phyloP scores from a whole-genome alignment of 352 stramenopile genomes.

The Phytopythium vexans region DNA sequence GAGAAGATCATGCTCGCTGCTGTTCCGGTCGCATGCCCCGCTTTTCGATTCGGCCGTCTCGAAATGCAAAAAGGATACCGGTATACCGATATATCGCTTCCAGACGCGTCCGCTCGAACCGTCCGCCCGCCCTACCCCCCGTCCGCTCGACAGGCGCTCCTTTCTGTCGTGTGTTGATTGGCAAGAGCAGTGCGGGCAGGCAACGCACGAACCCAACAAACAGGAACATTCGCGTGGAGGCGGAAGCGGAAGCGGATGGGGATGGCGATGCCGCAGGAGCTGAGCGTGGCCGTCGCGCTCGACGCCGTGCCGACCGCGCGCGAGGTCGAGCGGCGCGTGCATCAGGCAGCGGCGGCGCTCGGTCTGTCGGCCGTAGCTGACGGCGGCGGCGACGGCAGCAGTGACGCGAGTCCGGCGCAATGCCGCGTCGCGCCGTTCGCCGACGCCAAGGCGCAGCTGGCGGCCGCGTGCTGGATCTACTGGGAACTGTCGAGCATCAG shows the following conservation, averaged over 20 bases:
- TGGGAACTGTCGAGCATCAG: constrained; percentile 31
- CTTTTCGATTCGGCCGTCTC: neutral
- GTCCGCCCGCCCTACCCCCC: no score
- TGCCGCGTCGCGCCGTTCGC: constrained; percentile 25
- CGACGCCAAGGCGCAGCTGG: constrained; percentile 43
- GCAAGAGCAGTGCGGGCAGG: neutral
- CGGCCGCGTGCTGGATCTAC: constrained; percentile 47
- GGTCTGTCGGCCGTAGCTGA: no score
- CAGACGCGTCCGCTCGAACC: neutral
- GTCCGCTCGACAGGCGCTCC: neutral
- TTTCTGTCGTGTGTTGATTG: constrained; percentile 8
- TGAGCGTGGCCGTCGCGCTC: constrained; percentile 21
- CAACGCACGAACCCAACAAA: constrained; percentile 1
- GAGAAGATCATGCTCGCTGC: constrained; percentile 83
- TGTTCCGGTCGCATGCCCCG: neutral
- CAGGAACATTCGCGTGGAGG: neutral
- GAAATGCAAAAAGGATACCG: neutral
- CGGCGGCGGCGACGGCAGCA: no score
- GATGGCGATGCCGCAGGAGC: constrained; percentile 27
- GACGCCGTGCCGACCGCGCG: constrained; percentile 9
- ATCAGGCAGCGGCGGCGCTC: constrained; percentile 14
- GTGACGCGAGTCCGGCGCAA: neutral
- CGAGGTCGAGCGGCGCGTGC: constrained; percentile 16
- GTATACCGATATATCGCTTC: neutral
- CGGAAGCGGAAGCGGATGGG: constrained; percentile 12